These are phyloP conservation scores for Diaporthe sp. DNA, from an alignment of 2,329 filamentous ascomycete species.

Conservation along the genomic window DNA sequence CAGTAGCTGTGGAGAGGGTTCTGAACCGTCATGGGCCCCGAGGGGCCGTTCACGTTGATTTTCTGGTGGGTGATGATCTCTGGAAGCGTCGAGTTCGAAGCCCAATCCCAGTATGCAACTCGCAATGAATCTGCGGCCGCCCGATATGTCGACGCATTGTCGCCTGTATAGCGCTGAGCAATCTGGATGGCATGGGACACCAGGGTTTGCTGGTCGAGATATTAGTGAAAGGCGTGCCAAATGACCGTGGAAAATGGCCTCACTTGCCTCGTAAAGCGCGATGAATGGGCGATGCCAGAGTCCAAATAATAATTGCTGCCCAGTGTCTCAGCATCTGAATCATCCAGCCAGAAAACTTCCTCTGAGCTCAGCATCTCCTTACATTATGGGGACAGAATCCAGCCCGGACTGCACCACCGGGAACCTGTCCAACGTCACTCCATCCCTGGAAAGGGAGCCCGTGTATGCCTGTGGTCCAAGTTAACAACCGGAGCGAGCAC, in stretches of 20 bases:
- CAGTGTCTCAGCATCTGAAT: not conserved
- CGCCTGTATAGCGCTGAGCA: slow-evolving; percentile 54
- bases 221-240: slow-evolving; percentile 28
- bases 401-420: slow-evolving; percentile 43
- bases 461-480: slow-evolving; percentile 44
- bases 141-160: slow-evolving; percentile 49
- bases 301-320: slow-evolving; percentile 59
- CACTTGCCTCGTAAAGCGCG: slow-evolving; percentile 62
- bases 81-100: slow-evolving; percentile 53
- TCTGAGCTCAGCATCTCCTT: slow-evolving; percentile 36
- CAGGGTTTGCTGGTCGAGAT: slow-evolving; percentile 58
- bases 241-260: no score
- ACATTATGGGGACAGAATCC: slow-evolving; percentile 62
- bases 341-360: not conserved
- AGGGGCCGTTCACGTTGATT: slow-evolving; percentile 39
- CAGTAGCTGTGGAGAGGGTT: slow-evolving; percentile 65
- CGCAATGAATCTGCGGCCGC: slow-evolving; percentile 58
- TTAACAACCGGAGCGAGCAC: not conserved
- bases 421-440: slow-evolving; percentile 48
- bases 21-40: slow-evolving; percentile 41
- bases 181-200: slow-evolving; percentile 57
- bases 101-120: slow-evolving; percentile 68
- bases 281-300: slow-evolving; percentile 68
- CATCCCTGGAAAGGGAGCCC: slow-evolving; percentile 46
- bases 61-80: slow-evolving; percentile 45